A percentile compares a stretch with the other conserved stretches of the same genome.
These are phyloP conservation scores for Fusarium drepaniforme DNA, from an alignment of 2,329 filamentous ascomycete genomes.

Conservation along the genomic window DNA sequence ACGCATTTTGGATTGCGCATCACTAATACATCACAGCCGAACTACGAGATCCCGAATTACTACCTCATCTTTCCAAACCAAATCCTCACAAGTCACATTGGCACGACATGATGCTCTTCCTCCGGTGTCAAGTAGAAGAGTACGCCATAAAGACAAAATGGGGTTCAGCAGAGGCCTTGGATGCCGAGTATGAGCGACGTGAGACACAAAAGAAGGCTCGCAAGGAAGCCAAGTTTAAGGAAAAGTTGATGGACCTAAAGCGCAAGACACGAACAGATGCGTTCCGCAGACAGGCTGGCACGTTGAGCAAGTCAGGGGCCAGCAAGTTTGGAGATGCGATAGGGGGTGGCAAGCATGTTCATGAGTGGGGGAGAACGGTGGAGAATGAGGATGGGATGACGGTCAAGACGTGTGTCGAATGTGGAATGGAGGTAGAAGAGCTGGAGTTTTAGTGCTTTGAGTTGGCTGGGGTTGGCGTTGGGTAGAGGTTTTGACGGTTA, in stretches of 20 bases:
- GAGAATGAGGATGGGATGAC: constrained; percentile 79
- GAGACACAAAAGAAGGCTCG: constrained; percentile 84
- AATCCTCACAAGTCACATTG: constrained; percentile 97
- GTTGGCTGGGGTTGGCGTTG: not conserved
- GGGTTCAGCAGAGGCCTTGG: constrained; percentile 87
- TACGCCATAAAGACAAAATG: constrained; percentile 93
- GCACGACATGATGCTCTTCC: constrained; percentile 99
- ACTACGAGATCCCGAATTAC: constrained; percentile 85
- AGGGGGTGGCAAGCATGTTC: constrained; percentile 80
- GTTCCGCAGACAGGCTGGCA: constrained; percentile 78
- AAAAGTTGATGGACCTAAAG: constrained; percentile 90
- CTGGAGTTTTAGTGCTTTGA: constrained; percentile 66
- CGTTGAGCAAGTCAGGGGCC: constrained; percentile 64
- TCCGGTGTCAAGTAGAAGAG: constrained; percentile 93
- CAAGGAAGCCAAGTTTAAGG: constrained; percentile 93
- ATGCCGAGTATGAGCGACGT: constrained; percentile 87
- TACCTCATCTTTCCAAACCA: constrained; percentile 88
- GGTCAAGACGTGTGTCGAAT: constrained; percentile 82
- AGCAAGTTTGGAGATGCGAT: constrained; percentile 83
- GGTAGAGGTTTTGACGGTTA: not conserved
- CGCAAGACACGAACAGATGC: constrained; percentile 93
- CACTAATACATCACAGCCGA: constrained; percentile 69
- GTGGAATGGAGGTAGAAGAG: constrained; percentile 84
- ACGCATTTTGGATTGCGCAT: not conserved
- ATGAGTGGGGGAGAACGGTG: constrained; percentile 84